A percentile compares a stretch with the other conserved stretches of the same genome.
These are phyloP conservation scores for Phytopythium oedochilum DNA, from an alignment of 352 stramenopile genomes.

Conservation along the genomic window DNA sequence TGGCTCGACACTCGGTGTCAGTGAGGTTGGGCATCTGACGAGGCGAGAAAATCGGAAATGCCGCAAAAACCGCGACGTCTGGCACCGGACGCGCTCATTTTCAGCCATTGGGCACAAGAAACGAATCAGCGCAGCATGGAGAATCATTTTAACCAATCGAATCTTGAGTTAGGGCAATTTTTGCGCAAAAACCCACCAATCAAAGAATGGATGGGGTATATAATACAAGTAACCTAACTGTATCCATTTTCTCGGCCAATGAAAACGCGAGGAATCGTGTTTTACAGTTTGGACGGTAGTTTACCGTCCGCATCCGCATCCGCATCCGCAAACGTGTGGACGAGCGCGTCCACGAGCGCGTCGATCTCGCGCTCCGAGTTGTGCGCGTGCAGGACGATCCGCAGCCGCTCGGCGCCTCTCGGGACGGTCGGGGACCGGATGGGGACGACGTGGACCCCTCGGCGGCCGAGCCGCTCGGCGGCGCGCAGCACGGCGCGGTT, in stretches of 20 bases:
- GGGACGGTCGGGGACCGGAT: slow-evolving; percentile 96
- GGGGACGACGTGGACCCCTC: slow-evolving; percentile 90
- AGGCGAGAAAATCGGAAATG: not conserved
- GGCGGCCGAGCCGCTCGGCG: slow-evolving; percentile 48
- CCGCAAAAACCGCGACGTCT: not conserved
- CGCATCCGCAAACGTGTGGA: slow-evolving; percentile 34
- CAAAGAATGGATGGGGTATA: not conserved
- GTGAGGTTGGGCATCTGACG: not conserved
- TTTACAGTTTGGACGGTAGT: slow-evolving; percentile 29
- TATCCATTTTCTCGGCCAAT: too few species aligned
- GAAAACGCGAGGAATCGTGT: too few species aligned
- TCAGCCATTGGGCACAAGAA: not conserved
- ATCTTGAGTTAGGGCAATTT: not conserved
- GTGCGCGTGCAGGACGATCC: slow-evolving; percentile 95
- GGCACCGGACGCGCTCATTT: not conserved
- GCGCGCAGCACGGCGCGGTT: slow-evolving; percentile 87
- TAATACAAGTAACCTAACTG: too few species aligned
- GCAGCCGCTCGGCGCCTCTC: slow-evolving; percentile 91
- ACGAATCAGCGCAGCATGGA: not conserved
- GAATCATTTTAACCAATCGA: not conserved
- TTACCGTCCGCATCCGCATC: not conserved
- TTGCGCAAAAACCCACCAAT: not conserved
- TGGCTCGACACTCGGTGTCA: not conserved
- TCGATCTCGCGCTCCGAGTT: slow-evolving; percentile 90
- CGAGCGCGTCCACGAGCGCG: slow-evolving; percentile 44